Conservation (phyloP, 768 basidiomycete genomes). For the Boletus edulis region DNA sequence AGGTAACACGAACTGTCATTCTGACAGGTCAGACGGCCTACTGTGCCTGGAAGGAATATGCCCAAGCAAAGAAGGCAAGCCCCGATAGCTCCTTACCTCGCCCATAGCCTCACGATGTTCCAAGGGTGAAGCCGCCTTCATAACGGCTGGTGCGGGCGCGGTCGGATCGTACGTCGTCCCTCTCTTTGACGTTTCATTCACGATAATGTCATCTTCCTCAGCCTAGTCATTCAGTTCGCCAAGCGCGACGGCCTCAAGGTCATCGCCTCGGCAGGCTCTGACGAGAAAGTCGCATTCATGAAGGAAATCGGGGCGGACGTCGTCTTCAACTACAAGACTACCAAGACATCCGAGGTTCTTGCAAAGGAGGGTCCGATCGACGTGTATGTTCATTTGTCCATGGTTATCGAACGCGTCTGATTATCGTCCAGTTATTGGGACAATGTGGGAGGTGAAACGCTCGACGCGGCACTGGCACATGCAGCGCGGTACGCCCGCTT, state of each 20-base stretch:
- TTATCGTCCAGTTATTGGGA: background rate
- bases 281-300: conserved; percentile 5
- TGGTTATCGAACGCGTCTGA: background rate
- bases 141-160: background rate
- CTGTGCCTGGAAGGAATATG: conserved; percentile 6
- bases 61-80: background rate
- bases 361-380: conserved; percentile 4
- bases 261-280: conserved; percentile 4
- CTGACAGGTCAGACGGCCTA: conserved; percentile 3
- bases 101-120: background rate
- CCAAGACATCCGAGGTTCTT: conserved; percentile 4
- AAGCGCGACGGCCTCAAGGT: conserved; percentile 9
- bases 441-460: conserved; percentile 3
- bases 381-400: background rate
- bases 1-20: background rate
- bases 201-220: background rate
- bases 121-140: conserved; percentile 5
- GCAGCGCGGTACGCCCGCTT: conserved; percentile 5
- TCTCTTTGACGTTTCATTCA: background rate
- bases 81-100: background rate
- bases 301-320: conserved; percentile 1
- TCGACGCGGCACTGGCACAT: background rate
- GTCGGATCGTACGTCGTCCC: conserved; percentile 4
- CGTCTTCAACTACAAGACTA: conserved; percentile 2
- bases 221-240: conserved; percentile 4